Evolutionary conservation across 306 rosid genomes (phyloP), one percentile per base, ranked within the genome.

Genomic region (Quercus variabilis): DNA sequence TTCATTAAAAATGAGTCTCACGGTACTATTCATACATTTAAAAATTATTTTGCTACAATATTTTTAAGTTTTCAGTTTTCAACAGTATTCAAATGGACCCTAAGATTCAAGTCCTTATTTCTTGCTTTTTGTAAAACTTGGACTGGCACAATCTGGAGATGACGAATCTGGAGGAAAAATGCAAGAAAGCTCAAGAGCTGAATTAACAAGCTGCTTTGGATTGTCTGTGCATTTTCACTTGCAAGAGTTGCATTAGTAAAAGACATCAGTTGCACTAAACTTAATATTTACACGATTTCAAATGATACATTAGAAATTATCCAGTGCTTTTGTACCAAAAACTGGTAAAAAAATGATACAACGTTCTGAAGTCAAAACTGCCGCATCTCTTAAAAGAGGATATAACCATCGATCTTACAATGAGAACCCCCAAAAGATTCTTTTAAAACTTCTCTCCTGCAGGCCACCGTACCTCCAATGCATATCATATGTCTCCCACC

Each of bases 241-340:
- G 72, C 51, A 51, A 18, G 54, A 49, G 1, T 3, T 71, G 19
- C 49, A 33, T 11, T 7, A 79, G 51, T 67, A 64, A 65, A 69
- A 55, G 31, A 82, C 59, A 82, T 81, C 89, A 64, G 68, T 75
- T 55, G 70, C 83, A 80, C 83, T 70, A 81, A 83, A 78, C 79
- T 83, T 85, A 76, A 70, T 75, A 86, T 89, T 83, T 90, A 90
- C 90, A 88, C 20, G 46, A 57, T 83, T 78, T 55, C 63, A 46
- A 77, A 57, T 54, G 30, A 54, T 81, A 86, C 89, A 87, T 12
- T 5, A 81, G 77, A 78, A 89, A 70, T 71, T 30, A 41, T 62
- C 75, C 63, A 73, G 69, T 76, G 78, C 75, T 85, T 85, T 80
- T 79, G 76, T 68, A 20, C 56, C 51, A 55, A 74, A 54, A 73